phyloP scores from a whole-genome alignment of 2,329 filamentous ascomycete genomes.

The Pyrenochaeta sp. region DNA sequence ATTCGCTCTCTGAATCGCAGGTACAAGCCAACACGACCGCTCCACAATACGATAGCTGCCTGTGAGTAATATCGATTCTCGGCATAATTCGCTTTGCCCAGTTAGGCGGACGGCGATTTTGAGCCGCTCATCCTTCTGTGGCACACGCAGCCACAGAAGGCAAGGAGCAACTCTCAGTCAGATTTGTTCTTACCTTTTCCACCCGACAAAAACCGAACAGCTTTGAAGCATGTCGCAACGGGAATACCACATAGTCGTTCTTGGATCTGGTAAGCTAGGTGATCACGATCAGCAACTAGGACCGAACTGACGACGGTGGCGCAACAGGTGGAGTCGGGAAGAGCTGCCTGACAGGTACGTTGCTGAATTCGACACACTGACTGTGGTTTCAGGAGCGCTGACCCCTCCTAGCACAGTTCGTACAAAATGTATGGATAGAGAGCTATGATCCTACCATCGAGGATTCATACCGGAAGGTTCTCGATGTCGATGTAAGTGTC shows the following conservation, averaged over 20 bases:
- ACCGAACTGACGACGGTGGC: constrained; percentile 35
- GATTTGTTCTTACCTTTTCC: constrained; percentile 13
- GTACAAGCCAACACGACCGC: constrained; percentile 27
- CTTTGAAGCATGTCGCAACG: constrained; percentile 49
- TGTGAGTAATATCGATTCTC: constrained; percentile 27
- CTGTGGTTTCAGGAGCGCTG: constrained; percentile 14
- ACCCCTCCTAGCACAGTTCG: constrained; percentile 74
- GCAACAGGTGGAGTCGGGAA: constrained; percentile 84
- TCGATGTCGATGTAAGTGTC: constrained; percentile 80
- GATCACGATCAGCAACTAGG: constrained; percentile 21
- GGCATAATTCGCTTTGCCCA: constrained; percentile 30
- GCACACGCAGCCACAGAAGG: constrained; percentile 37
- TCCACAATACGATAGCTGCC: constrained; percentile 24
- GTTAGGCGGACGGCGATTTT: constrained; percentile 37
- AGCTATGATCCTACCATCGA: constrained; percentile 70
- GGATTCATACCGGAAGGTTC: constrained; percentile 67
- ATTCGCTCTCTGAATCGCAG: constrained; percentile 26
- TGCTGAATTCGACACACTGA: constrained; percentile 4
- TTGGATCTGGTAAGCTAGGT: constrained; percentile 50
- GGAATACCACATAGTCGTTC: constrained; percentile 55
- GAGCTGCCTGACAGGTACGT: constrained; percentile 85
- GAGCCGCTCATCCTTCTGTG: constrained; percentile 42
- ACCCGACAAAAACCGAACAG: constrained; percentile 11
- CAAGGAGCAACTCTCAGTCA: constrained; percentile 25
- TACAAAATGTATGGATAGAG: constrained; percentile 94